Percentiles rank a stretch among this genome's conserved stretches.
phyloP scores from a whole-genome alignment of 331 rosid genomes.

The Stylosanthes scabra region DNA sequence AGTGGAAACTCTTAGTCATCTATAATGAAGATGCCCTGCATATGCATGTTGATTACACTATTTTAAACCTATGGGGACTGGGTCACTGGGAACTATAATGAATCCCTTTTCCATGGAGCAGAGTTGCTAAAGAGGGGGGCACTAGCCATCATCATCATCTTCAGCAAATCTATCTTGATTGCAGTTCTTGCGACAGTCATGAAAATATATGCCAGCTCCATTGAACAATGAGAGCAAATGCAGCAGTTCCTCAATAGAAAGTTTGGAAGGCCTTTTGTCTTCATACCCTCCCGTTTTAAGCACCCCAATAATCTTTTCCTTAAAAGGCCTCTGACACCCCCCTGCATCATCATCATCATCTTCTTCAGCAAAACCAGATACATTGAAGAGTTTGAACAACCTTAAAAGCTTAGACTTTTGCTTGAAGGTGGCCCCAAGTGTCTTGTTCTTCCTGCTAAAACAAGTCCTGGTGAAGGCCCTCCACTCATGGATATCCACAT shows the following conservation, averaged over 20 bases:
- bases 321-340: constrained; percentile 37
- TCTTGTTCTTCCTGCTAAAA: constrained; percentile 72
- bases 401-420: constrained; percentile 65
- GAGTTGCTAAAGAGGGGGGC: neutral
- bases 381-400: constrained; percentile 52
- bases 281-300: constrained; percentile 62
- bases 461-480: constrained; percentile 71
- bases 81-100: neutral
- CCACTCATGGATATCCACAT: constrained; percentile 73
- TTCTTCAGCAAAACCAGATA: neutral
- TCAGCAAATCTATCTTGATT: constrained; percentile 35
- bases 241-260: constrained; percentile 63
- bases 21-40: too few species aligned
- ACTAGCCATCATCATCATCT: constrained; percentile 42
- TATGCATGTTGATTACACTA: too few species aligned
- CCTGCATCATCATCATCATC: neutral
- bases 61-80: too few species aligned
- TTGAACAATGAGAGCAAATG: constrained; percentile 71
- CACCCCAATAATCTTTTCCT: constrained; percentile 65
- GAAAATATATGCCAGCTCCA: constrained; percentile 72
- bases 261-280: constrained; percentile 76
- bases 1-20: too few species aligned
- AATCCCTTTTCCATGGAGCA: constrained; percentile 1
- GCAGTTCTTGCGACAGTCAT: constrained; percentile 37
- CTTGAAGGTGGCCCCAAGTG: constrained; percentile 80